These are phyloP conservation scores for Aureobasidium sp. DNA, from an alignment of 2,329 filamentous ascomycete genomes.

Conservation along the genomic window DNA sequence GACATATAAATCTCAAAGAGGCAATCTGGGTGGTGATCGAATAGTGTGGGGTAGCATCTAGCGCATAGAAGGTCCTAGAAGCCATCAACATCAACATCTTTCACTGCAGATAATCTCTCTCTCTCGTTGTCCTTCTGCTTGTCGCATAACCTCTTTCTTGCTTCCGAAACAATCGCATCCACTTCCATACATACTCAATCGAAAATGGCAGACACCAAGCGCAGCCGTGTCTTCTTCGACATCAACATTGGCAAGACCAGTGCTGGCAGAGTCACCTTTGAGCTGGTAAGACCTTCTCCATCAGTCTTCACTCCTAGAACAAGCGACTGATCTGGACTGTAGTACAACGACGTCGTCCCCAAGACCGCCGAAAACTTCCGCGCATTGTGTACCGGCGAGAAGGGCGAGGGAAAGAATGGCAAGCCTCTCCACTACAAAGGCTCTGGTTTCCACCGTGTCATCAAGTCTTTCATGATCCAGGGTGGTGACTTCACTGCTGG, in stretches of 20 bases:
- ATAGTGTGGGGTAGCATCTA: not conserved
- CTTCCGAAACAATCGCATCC: not conserved
- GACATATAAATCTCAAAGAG: not conserved
- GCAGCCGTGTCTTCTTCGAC: constrained; percentile 87
- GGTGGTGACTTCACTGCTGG: constrained; percentile 93
- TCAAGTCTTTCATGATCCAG: constrained; percentile 98
- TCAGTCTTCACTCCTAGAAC: not conserved
- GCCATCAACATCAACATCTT: not conserved
- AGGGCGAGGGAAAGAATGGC: constrained; percentile 70
- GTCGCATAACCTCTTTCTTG: not conserved
- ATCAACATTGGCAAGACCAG: constrained; percentile 67
- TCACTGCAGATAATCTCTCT: not conserved
- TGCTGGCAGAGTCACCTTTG: constrained; percentile 74
- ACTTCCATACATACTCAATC: not conserved
- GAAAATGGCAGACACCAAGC: constrained; percentile 29
- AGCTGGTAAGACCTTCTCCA: constrained; percentile 51
- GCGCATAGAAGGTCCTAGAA: constrained; percentile 9
- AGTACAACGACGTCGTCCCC: constrained; percentile 59
- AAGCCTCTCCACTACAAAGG: constrained; percentile 89
- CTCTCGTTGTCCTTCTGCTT: not conserved
- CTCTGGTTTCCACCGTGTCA: constrained; percentile 87
- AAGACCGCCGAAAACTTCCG: constrained; percentile 98
- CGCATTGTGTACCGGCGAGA: constrained; percentile 87
- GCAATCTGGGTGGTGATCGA: not conserved
- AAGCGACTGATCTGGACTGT: not conserved